Conservation (phyloP, 192 early-diverging fungal species). For the Tieghemiomyces parasiticus region DNA sequence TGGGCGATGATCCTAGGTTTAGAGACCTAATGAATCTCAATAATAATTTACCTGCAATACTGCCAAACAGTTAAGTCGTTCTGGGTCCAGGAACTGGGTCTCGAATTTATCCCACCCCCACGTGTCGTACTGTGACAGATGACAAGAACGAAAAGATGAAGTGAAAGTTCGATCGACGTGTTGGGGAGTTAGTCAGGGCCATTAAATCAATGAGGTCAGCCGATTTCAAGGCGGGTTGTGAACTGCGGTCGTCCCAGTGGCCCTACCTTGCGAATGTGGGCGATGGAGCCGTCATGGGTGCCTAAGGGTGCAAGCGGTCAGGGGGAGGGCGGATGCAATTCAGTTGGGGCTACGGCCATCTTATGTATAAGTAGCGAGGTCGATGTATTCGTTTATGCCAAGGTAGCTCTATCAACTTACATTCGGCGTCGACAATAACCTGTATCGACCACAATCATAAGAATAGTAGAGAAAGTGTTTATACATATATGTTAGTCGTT, state of each 20-base stretch:
- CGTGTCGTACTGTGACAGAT: slow-evolving; percentile 39
- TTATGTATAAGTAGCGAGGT: background rate
- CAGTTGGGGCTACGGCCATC: background rate
- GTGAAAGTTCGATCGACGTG: slow-evolving; percentile 8
- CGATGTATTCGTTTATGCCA: background rate
- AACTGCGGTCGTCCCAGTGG: no score
- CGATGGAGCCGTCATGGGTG: slow-evolving; percentile 87
- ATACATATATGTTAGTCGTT: no score
- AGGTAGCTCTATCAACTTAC: slow-evolving; percentile 22
- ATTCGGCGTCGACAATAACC: slow-evolving; percentile 59
- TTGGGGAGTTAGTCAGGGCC: background rate
- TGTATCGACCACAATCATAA: no score
- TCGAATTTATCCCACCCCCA: slow-evolving; percentile 76
- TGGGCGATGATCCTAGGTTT: background rate
- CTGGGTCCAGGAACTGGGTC: slow-evolving; percentile 46
- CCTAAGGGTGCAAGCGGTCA: slow-evolving; percentile 18
- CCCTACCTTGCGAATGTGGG: slow-evolving; percentile 49
- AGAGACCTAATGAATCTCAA: background rate
- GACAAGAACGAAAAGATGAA: background rate
- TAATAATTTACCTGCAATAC: slow-evolving; percentile 36
- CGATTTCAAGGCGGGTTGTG: no score
- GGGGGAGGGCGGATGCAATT: background rate
- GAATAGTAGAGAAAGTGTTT: no score
- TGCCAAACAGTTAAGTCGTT: slow-evolving; percentile 39
- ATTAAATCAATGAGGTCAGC: no score